phyloP scores from a whole-genome alignment of 1,284 basidiomycete genomes.

The Phlebopus sp. region DNA sequence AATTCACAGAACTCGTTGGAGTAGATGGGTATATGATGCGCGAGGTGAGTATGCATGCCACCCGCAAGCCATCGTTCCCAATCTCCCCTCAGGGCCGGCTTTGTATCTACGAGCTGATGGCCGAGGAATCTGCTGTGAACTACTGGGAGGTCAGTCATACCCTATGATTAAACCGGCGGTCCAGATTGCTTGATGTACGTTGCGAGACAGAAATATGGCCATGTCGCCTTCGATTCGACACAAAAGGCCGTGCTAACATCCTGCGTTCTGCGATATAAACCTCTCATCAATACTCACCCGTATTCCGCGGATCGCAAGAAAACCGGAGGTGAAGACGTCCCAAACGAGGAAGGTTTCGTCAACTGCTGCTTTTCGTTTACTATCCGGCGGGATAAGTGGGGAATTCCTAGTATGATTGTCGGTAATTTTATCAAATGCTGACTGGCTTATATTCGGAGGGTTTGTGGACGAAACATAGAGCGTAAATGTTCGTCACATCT shows the following conservation, averaged over 20 bases:
- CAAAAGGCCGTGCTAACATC: constrained; percentile 92
- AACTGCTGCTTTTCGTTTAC: constrained; percentile 97
- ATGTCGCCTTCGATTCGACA: constrained; percentile 87
- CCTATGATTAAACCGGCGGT: background rate
- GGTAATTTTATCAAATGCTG: constrained; percentile 76
- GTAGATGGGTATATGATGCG: constrained; percentile 80
- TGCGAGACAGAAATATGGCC: constrained; percentile 76
- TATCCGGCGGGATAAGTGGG: constrained; percentile 87
- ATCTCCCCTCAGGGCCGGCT: constrained; percentile 63
- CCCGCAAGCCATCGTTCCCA: constrained; percentile 12
- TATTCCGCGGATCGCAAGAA: constrained; percentile 25
- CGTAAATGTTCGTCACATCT: background rate
- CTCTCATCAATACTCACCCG: constrained; percentile 37
- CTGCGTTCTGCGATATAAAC: constrained; percentile 85
- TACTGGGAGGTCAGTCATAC: constrained; percentile 84
- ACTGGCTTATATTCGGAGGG: constrained; percentile 2
- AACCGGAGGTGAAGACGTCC: constrained; percentile 17
- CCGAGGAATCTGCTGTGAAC: constrained; percentile 93
- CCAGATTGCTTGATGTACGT: background rate
- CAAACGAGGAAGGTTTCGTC: constrained; percentile 67
- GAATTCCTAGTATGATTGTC: constrained; percentile 91
- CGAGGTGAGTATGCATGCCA: constrained; percentile 50
- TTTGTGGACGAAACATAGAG: background rate
- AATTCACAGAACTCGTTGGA: constrained; percentile 87
- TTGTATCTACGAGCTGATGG: constrained; percentile 98